phyloP scores from a whole-genome alignment of 2,329 filamentous ascomycete genomes.

The Helminthosporium solani region DNA sequence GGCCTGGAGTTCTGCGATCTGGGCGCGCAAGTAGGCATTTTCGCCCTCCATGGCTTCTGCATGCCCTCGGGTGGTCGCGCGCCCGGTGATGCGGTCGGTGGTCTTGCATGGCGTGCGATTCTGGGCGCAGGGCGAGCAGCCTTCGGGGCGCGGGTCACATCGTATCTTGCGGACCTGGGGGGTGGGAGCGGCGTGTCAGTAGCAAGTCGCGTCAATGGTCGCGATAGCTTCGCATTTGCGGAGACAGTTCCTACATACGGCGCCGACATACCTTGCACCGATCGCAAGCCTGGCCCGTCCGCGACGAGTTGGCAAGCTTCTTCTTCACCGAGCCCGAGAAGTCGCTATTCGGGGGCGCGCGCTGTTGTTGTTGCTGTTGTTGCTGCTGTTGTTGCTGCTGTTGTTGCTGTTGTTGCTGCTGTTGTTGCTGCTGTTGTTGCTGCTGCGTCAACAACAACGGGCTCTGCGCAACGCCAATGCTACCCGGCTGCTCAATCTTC shows the following conservation, averaged over 20 bases:
- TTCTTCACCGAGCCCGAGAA: conserved; percentile 49
- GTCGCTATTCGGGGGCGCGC: conserved; percentile 23
- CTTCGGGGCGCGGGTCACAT: conserved; percentile 77
- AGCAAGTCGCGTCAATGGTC: conserved; percentile 11
- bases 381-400: no score
- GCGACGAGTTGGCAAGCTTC: conserved; percentile 55
- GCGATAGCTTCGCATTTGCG: not conserved
- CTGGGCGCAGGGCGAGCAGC: conserved; percentile 78
- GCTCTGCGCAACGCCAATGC: conserved; percentile 11
- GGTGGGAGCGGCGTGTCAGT: no score
- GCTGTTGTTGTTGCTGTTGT: conserved; percentile 5
- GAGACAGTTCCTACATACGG: not conserved
- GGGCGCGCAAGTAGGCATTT: conserved; percentile 64
- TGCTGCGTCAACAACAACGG: conserved; percentile 9
- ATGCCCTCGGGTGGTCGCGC: conserved; percentile 76
- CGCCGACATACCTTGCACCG: conserved; percentile 69
- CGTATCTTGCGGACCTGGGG: conserved; percentile 77
- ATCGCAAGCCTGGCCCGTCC: conserved; percentile 84
- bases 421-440: no score
- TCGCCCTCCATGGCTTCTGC: conserved; percentile 74
- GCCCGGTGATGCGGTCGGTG: conserved; percentile 82
- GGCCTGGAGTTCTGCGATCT: conserved; percentile 68
- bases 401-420: no score
- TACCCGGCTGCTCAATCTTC: conserved; percentile 31
- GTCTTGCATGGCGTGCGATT: conserved; percentile 78